Conservation (phyloP, 306 rosid species). For the Fragaria iinumae region DNA sequence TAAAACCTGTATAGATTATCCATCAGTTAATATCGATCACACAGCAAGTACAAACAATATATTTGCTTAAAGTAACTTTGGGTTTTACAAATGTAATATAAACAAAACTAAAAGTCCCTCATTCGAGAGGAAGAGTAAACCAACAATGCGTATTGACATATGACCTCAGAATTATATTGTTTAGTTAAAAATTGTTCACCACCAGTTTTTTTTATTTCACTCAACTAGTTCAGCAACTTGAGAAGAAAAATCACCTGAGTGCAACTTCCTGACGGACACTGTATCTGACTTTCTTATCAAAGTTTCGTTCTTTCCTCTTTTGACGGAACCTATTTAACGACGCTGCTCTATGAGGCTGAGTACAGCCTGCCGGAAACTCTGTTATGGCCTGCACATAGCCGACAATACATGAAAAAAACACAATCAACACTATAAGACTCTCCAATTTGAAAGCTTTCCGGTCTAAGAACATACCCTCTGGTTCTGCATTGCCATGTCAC, state of each 20-base stretch:
- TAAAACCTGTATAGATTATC: not conserved
- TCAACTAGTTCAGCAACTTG: not conserved
- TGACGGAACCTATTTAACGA: slow-evolving; percentile 82
- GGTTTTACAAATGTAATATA: not conserved
- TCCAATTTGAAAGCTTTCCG: slow-evolving; percentile 1
- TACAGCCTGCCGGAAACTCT: slow-evolving; percentile 60
- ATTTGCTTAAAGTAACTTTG: not conserved
- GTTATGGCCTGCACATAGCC: slow-evolving; percentile 38
- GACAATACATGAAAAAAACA: slow-evolving; percentile 15
- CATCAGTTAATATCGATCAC: not conserved
- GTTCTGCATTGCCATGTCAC: slow-evolving; percentile 44
- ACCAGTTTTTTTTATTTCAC: not conserved
- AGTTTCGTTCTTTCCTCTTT: slow-evolving; percentile 89
- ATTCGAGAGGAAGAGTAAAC: not conserved
- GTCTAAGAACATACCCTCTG: slow-evolving; percentile 53
- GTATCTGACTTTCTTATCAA: slow-evolving; percentile 94
- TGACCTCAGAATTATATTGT: not conserved
- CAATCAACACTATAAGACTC: not conserved
- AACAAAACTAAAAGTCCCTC: not conserved
- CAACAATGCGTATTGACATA: not conserved
- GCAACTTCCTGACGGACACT: slow-evolving; percentile 98
- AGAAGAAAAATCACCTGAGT: slow-evolving; percentile 56
- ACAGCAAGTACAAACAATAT: not conserved
- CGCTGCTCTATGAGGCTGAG: slow-evolving; percentile 82
- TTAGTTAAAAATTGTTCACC: not conserved